Conservation (phyloP, 352 stramenopile species). For the Phytophthora pisi region DNA sequence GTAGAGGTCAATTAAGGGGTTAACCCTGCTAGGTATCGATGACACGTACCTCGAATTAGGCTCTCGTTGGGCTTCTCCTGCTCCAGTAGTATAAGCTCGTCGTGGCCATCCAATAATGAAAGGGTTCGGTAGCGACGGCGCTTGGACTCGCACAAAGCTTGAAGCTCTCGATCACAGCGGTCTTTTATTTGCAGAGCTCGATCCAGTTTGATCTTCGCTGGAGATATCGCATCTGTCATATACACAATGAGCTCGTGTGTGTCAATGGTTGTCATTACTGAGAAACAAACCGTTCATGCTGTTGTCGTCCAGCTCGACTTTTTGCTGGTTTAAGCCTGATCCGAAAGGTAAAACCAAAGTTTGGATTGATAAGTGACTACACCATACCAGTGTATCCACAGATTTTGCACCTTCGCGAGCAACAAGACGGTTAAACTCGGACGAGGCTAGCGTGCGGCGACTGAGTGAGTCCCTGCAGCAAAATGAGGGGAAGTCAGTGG, state of each 20-base stretch:
- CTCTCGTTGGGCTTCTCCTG: constrained; percentile 48
- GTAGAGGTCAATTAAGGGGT: constrained; percentile 2
- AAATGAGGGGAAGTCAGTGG: neutral
- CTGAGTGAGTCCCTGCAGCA: neutral
- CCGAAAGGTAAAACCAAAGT: neutral
- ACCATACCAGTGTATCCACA: neutral
- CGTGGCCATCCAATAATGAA: constrained; percentile 25
- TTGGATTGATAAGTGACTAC: neutral
- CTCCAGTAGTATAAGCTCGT: constrained; percentile 37
- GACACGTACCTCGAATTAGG: constrained; percentile 35
- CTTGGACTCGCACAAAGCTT: constrained; percentile 53
- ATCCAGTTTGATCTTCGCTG: constrained; percentile 54
- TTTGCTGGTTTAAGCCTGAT: neutral
- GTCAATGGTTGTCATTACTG: neutral
- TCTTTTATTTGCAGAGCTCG: constrained; percentile 58
- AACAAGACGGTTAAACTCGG: neutral
- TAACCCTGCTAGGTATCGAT: neutral
- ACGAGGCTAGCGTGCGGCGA: neutral
- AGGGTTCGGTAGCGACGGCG: constrained; percentile 14
- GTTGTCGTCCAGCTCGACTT: neutral
- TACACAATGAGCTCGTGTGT: neutral
- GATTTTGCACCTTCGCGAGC: neutral
- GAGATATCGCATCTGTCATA: constrained; percentile 1
- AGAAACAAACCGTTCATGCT: constrained; percentile 5
- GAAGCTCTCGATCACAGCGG: constrained; percentile 58